Evolutionary conservation across 2,329 filamentous ascomycete genomes (phyloP).

Genomic region (Dactylellina cionopaga): DNA sequence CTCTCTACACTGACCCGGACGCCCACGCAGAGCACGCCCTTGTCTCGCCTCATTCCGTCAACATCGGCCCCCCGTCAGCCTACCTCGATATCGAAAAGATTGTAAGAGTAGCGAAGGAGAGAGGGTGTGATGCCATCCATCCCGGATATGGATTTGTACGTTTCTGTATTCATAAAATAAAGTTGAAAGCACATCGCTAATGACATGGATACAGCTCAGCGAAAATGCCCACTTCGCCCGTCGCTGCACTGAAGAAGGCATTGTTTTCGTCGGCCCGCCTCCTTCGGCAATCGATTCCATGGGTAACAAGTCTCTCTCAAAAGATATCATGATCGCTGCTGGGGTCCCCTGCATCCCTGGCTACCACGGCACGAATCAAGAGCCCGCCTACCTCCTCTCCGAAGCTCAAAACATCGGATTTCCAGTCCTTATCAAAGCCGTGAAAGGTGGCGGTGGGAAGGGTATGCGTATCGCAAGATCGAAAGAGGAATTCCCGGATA

Average conservation of each 20-base stretch:
- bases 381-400: conserved; percentile 69
- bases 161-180: neutral
- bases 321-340: conserved; percentile 96
- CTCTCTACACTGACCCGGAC: conserved; percentile 93
- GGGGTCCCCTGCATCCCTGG: conserved; percentile 96
- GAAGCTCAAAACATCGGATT: conserved; percentile 77
- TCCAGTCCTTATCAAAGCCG: conserved; percentile 81
- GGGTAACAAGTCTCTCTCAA: conserved; percentile 84
- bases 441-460: conserved; percentile 83
- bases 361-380: conserved; percentile 89
- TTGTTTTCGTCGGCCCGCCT: conserved; percentile 94
- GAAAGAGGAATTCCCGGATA: conserved; percentile 74
- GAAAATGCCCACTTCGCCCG: conserved; percentile 92
- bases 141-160: conserved; percentile 79
- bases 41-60: conserved; percentile 82
- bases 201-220: conserved; percentile 66
- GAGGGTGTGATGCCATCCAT: conserved; percentile 90
- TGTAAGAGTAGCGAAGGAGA: conserved; percentile 83
- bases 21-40: conserved; percentile 86
- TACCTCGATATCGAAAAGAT: conserved; percentile 96
- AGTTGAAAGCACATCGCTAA: neutral
- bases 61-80: conserved; percentile 81
- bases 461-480: conserved; percentile 79
- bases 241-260: conserved; percentile 85
- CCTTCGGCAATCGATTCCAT: conserved; percentile 71